phyloP scores from a whole-genome alignment of 495 filamentous ascomycete species.

The Pyrenula massariospora region DNA sequence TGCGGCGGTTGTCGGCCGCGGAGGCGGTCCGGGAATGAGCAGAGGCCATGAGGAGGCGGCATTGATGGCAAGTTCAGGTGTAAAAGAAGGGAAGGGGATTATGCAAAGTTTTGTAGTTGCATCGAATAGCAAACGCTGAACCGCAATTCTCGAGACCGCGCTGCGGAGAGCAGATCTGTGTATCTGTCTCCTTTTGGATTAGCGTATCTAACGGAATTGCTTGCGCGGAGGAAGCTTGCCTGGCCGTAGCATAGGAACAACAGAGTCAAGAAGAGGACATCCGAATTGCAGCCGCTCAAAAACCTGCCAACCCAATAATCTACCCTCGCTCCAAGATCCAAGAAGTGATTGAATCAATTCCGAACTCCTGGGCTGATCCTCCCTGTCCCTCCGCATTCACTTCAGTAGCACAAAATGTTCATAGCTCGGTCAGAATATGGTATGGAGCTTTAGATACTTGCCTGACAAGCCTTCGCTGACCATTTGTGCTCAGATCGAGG shows the following conservation, averaged over 20 bases:
- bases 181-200: not conserved
- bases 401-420: too few relatives aligned
- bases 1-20: slow-evolving; percentile 19
- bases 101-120: too few relatives aligned
- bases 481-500: slow-evolving; percentile 65
- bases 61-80: not conserved
- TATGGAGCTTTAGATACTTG: slow-evolving; percentile 35
- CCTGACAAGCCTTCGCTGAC: slow-evolving; percentile 24
- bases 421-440: slow-evolving; percentile 99
- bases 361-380: too few relatives aligned
- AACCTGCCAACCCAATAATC: too few relatives aligned
- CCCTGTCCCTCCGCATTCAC: too few relatives aligned
- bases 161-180: not conserved
- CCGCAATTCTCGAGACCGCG: too few relatives aligned
- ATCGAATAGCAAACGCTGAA: too few relatives aligned
- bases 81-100: too few relatives aligned
- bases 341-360: too few relatives aligned
- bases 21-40: not conserved
- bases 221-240: not conserved
- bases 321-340: too few relatives aligned
- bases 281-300: too few relatives aligned
- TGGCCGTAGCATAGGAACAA: not conserved
- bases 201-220: not conserved
- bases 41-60: not conserved
- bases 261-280: not conserved